phyloP scores from a whole-genome alignment of 345 rosid species.

The Rhodamnia rubescens region DNA sequence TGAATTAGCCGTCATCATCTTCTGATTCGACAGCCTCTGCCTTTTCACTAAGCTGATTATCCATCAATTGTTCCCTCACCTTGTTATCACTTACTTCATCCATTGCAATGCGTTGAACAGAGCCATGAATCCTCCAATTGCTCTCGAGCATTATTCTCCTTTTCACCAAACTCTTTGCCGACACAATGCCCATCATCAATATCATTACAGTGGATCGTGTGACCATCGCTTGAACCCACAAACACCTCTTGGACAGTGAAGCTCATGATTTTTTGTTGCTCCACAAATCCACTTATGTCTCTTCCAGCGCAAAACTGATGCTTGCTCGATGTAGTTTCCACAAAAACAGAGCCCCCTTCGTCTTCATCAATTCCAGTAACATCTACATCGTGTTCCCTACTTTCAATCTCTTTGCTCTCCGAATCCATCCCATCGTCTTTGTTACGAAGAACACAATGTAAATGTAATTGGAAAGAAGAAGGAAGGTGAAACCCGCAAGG shows the following conservation, averaged over 20 bases:
- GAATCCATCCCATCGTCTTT: too few relatives aligned
- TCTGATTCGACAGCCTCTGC: background rate
- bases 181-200: background rate
- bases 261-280: too few relatives aligned
- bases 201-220: background rate
- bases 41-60: background rate
- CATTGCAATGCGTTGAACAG: background rate
- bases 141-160: background rate
- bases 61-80: background rate
- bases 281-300: too few relatives aligned
- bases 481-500: too few relatives aligned
- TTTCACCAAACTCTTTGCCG: background rate
- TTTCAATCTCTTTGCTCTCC: too few relatives aligned
- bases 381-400: too few relatives aligned
- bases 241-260: conserved; percentile 1
- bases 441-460: too few relatives aligned
- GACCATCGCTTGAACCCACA: background rate
- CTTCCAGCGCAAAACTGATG: too few relatives aligned
- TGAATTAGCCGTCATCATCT: background rate
- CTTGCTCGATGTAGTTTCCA: too few relatives aligned
- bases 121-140: background rate
- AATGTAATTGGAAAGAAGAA: background rate
- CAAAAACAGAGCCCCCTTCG: too few relatives aligned
- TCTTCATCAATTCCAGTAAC: too few relatives aligned
- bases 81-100: background rate